These are phyloP conservation scores for Blastobotrys muscicola DNA, from an alignment of 805 yeast genomes.

Conservation along the genomic window DNA sequence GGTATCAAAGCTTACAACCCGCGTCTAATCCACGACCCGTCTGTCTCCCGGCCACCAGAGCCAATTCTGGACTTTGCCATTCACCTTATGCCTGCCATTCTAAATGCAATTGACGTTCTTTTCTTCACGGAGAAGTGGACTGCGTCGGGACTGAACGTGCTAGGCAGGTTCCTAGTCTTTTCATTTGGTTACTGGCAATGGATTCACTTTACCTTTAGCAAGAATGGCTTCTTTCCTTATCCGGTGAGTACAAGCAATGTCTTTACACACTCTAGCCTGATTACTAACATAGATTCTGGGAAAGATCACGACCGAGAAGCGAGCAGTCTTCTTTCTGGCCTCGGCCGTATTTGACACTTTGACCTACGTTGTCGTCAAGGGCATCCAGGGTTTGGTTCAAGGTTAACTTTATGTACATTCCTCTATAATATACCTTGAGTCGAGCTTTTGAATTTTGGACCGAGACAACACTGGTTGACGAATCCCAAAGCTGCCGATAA, in stretches of 20 bases:
- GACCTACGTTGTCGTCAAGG: no score
- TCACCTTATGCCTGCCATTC: constrained; percentile 26
- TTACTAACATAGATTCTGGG: no score
- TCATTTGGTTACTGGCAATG: constrained; percentile 27
- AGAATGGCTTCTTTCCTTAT: constrained; percentile 28
- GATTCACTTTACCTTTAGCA: constrained; percentile 21
- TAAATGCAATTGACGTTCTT: constrained; percentile 20
- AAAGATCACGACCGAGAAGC: no score
- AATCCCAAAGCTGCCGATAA: no score
- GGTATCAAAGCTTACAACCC: constrained; percentile 20
- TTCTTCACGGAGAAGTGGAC: constrained; percentile 20
- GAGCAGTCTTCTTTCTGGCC: no score
- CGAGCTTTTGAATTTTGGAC: no score
- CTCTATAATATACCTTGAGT: no score
- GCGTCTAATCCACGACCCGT: constrained; percentile 20
- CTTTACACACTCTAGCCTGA: no score
- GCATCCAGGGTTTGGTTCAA: no score
- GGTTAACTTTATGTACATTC: no score
- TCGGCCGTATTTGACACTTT: no score
- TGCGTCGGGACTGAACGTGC: constrained; percentile 12
- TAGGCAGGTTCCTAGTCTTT: constrained; percentile 12
- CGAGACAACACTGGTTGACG: no score
- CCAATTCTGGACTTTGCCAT: constrained; percentile 23
- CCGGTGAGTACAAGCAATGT: constrained; percentile 21
- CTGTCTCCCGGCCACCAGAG: constrained; percentile 15